Conservation (phyloP, 176 grass and related monocot species). For the Lolium rigidum region DNA sequence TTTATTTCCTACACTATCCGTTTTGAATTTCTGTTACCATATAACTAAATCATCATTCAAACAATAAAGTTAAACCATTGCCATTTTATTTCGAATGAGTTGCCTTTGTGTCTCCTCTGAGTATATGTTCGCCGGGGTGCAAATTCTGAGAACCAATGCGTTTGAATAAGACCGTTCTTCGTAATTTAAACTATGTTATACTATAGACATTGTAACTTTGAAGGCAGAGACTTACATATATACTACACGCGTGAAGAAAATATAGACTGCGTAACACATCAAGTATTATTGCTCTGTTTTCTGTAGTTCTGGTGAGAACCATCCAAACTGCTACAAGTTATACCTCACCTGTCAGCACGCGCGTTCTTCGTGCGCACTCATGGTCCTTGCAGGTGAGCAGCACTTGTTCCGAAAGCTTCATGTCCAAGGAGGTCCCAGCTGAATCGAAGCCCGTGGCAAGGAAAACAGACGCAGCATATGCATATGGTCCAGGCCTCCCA, state of each 20-base stretch:
- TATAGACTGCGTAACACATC: background rate
- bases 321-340: background rate
- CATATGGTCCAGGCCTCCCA: constrained; percentile 40
- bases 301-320: background rate
- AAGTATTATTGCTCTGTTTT: background rate
- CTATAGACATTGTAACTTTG: background rate
- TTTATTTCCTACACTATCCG: background rate
- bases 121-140: background rate
- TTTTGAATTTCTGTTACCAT: background rate
- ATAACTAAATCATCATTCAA: background rate
- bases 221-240: background rate
- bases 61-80: background rate
- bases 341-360: background rate
- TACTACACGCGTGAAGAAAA: background rate
- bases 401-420: constrained; percentile 35
- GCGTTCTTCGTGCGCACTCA: constrained; percentile 1
- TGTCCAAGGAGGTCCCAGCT: background rate
- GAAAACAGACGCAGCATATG: constrained; percentile 25
- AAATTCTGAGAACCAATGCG: background rate
- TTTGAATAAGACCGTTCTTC: background rate
- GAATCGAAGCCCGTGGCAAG: background rate
- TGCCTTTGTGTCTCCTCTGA: background rate
- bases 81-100: background rate
- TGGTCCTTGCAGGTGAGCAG: constrained; percentile 36
- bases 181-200: background rate